Evolutionary conservation across 1,284 basidiomycete genomes (phyloP).

Genomic region (Rhodofomes roseus): DNA sequence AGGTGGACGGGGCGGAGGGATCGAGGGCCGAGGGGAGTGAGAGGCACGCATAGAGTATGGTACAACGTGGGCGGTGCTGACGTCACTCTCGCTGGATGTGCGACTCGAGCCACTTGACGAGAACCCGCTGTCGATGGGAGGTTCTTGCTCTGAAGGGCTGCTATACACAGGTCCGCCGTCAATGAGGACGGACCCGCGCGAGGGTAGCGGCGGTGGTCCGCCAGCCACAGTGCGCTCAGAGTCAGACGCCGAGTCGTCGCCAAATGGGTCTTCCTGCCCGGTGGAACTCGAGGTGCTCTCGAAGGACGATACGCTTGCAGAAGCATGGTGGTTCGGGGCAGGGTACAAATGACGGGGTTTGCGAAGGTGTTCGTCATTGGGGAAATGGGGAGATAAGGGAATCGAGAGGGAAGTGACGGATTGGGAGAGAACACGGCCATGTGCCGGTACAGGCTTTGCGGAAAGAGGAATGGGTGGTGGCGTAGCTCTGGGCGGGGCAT

Average conservation of each 20-base stretch:
- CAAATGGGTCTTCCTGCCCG: constrained; percentile 16
- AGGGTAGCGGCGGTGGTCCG: constrained; percentile 17
- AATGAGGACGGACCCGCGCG: constrained; percentile 7
- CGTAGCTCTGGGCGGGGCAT: neutral
- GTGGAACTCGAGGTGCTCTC: constrained; percentile 10
- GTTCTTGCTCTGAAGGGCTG: constrained; percentile 10
- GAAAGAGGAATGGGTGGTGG: constrained; percentile 1
- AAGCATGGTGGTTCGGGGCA: neutral
- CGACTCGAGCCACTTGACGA: constrained; percentile 9
- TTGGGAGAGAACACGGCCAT: constrained; percentile 1
- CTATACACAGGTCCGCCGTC: constrained; percentile 4
- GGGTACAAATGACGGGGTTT: constrained; percentile 6
- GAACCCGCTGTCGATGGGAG: constrained; percentile 10
- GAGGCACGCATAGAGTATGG: constrained; percentile 10
- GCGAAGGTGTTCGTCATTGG: neutral
- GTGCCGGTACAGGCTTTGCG: constrained; percentile 1
- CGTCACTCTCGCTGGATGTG: constrained; percentile 18
- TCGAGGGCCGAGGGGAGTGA: constrained; percentile 13
- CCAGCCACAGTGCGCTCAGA: constrained; percentile 12
- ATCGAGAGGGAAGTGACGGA: neutral
- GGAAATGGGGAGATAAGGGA: constrained; percentile 1
- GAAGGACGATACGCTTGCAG: constrained; percentile 6
- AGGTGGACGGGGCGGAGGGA: constrained; percentile 26
- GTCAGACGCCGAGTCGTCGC: constrained; percentile 12
- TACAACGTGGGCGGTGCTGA: constrained; percentile 11